Conservation (phyloP, 1,139 yeast genomes). For the Yamadazyma membranifaciens region DNA sequence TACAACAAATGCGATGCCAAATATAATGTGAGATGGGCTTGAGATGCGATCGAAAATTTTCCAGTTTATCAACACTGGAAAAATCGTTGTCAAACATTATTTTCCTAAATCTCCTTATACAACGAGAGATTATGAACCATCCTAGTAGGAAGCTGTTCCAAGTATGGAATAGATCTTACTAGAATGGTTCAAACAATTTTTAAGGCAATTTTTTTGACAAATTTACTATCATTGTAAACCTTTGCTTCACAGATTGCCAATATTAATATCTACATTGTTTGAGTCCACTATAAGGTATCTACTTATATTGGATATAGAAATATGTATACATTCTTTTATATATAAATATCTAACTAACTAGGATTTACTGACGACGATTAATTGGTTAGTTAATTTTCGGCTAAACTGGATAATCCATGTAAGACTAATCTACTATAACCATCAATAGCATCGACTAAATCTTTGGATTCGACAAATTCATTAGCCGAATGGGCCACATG, state of each 20-base stretch:
- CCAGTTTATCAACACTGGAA: neutral
- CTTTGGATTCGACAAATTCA: conserved; percentile 53
- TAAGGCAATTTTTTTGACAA: conserved; percentile 17
- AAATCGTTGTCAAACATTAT: neutral
- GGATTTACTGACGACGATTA: too few relatives aligned
- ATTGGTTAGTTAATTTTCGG: neutral
- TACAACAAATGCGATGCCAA: neutral
- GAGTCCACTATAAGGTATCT: conserved; percentile 44
- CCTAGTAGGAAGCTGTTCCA: too few relatives aligned
- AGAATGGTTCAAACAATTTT: too few relatives aligned
- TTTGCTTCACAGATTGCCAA: conserved; percentile 20
- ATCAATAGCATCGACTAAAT: conserved; percentile 50
- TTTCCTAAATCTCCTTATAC: too few relatives aligned
- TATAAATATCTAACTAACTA: too few relatives aligned
- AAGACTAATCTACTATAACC: conserved; percentile 46
- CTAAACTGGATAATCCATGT: conserved; percentile 11
- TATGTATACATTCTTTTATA: conserved; percentile 41
- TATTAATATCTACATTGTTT: conserved; percentile 45
- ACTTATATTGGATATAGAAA: conserved; percentile 55
- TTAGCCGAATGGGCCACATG: conserved; percentile 63
- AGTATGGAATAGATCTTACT: too few relatives aligned
- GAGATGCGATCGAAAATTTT: neutral
- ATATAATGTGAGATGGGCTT: neutral
- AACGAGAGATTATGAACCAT: too few relatives aligned
- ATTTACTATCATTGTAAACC: conserved; percentile 9